Base-by-base conservation (phyloP, 495 filamentous ascomycete species). In the Penicillium daleae region DNA sequence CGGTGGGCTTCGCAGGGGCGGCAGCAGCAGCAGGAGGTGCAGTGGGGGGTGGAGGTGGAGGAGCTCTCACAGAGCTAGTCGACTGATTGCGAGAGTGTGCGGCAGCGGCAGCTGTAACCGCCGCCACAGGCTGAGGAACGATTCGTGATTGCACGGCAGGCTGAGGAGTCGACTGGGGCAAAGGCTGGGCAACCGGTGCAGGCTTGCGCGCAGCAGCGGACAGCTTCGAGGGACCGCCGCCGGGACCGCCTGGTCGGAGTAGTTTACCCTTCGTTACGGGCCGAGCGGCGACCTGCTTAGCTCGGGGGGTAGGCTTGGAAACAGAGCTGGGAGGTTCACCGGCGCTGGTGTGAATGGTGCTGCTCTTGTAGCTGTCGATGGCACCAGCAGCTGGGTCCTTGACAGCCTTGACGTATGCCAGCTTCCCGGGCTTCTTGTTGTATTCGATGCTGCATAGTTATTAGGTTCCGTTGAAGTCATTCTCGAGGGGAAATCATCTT, bases 381-480 rank as follows among this genome's bases (percentile, higher is more conserved):
- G 85, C 74, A 27, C 80, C 76, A n/a, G 87, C 80, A 13, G 82
- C 82, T 6, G 91, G 86, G 70, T 99, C 96, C 75, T 96, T 97
- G 61, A 97, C 69, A 2, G 88, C 90, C 81, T 98, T 98, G 65
- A 99, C 88, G 3, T 84, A 67, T 46, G 92, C 87, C 68, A 90
- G 83, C 80, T 99, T 99, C 35, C 92, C 92, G 4, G 96, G 96
- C 79, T 99, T 99, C 85, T 98, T 99, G 69, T 93, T 92, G 75
- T 95, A 99, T 71, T 97, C 92, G 71, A 99, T 93, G 2, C 81
- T 85, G 61, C 19, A 17, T 26, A 26, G n/a, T 35, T 6, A 66
- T 82, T 68, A 81, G 76, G n/a, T n/a, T n/a, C n/a, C n/a, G n/a
- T n/a, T n/a, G n/a, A n/a, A n/a, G n/a, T n/a, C n/a, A n/a, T n/a